A percentile compares a stretch with the other conserved stretches of the same genome.
phyloP scores from a whole-genome alignment of 352 stramenopile species.

The Phytopythium boreale region DNA sequence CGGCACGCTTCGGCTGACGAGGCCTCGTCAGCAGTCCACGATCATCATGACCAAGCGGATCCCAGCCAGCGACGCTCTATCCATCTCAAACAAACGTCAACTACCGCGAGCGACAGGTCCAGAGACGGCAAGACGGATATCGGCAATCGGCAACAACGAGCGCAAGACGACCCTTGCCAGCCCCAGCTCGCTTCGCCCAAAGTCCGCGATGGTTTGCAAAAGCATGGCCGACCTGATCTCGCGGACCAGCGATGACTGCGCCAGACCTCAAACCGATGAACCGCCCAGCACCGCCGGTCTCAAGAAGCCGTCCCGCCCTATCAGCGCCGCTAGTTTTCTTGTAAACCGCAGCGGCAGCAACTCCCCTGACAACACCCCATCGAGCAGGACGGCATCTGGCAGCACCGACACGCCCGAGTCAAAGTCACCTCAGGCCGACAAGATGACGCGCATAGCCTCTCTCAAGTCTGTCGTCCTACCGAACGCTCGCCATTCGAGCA shows the following conservation, averaged over 20 bases:
- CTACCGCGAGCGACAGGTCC: background rate
- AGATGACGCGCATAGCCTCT: background rate
- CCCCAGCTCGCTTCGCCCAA: constrained; percentile 22
- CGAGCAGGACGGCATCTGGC: background rate
- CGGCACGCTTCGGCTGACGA: background rate
- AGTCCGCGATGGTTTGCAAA: constrained; percentile 45
- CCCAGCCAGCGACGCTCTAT: background rate
- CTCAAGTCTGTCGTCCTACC: constrained; percentile 2
- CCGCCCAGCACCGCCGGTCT: background rate
- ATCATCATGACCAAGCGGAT: constrained; percentile 1
- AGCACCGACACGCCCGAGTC: constrained; percentile 1
- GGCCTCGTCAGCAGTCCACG: background rate
- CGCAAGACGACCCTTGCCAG: constrained; percentile 12
- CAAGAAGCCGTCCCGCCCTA: constrained; percentile 17
- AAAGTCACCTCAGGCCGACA: background rate
- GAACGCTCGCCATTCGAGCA: constrained; percentile 13
- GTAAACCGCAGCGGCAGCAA: constrained; percentile 2
- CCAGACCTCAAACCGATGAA: constrained; percentile 6
- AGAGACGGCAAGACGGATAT: background rate
- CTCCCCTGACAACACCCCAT: background rate
- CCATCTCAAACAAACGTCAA: background rate
- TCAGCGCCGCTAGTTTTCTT: constrained; percentile 29
- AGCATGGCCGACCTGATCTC: constrained; percentile 35
- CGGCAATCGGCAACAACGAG: background rate
- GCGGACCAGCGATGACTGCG: background rate